These are phyloP conservation scores for Persicaria tinctoria DNA, from an alignment of 148 eudicot species.

Conservation along the genomic window DNA sequence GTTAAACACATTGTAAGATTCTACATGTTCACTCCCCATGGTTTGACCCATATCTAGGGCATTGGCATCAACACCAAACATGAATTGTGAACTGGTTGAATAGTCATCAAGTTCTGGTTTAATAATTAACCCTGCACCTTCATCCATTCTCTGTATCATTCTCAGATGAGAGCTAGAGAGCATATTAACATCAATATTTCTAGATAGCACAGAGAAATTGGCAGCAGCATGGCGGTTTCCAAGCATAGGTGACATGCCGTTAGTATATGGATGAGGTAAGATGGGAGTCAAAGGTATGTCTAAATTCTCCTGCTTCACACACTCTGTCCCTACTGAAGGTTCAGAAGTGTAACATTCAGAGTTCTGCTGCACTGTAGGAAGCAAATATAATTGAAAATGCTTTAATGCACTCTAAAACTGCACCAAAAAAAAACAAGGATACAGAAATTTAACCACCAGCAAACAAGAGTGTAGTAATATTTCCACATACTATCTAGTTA, in stretches of 20 bases:
- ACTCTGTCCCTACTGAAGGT: slow-evolving; percentile 28
- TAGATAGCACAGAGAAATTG: background rate
- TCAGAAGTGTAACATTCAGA: slow-evolving; percentile 33
- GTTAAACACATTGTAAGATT: background rate
- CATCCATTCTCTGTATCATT: slow-evolving; percentile 11
- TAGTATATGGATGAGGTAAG: slow-evolving; percentile 36
- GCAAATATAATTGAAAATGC: background rate
- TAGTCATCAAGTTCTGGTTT: slow-evolving; percentile 13
- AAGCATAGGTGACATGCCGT: slow-evolving; percentile 36
- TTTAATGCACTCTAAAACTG: background rate
- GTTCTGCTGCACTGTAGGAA: slow-evolving; percentile 52
- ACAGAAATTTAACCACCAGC: background rate
- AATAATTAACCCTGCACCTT: slow-evolving; percentile 5
- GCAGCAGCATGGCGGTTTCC: background rate
- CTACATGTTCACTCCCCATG: background rate
- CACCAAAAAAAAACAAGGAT: background rate
- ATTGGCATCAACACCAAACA: background rate
- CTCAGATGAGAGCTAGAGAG: slow-evolving; percentile 13
- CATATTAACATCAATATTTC: slow-evolving; percentile 6
- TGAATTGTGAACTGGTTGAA: slow-evolving; percentile 2
- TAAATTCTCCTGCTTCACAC: slow-evolving; percentile 48
- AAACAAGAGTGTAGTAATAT: background rate
- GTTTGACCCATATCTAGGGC: background rate
- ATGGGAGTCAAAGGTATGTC: slow-evolving; percentile 31
- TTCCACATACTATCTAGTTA: background rate